Evolutionary conservation across 306 rosid species (phyloP).

Genomic region (Acmispon strigosus): DNA sequence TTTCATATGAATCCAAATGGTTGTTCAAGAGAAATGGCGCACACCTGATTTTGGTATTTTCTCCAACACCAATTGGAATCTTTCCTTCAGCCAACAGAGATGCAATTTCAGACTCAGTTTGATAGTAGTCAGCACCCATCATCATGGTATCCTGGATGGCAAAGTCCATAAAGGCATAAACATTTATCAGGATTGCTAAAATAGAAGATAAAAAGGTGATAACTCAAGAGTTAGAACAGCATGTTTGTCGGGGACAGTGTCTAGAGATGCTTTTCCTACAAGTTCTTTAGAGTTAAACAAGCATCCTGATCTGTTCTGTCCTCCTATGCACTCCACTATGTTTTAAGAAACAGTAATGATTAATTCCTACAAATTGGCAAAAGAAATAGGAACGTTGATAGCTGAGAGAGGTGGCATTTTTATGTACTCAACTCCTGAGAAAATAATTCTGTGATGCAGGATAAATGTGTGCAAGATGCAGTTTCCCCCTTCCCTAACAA

Average conservation of each 20-base stretch:
- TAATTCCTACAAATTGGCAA: background rate
- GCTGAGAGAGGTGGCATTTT: background rate
- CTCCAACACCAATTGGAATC: conserved; percentile 96
- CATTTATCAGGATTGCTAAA: background rate
- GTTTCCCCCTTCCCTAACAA: background rate
- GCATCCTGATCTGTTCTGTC: background rate
- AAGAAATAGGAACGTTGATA: background rate
- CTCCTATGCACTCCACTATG: background rate
- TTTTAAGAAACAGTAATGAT: background rate
- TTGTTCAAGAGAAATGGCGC: background rate
- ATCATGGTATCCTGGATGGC: conserved; percentile 82
- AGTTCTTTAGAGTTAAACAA: background rate
- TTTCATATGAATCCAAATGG: too few species aligned
- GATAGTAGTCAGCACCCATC: conserved; percentile 99
- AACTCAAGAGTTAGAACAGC: background rate
- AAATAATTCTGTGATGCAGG: background rate
- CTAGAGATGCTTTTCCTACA: too few species aligned
- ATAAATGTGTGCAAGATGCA: background rate
- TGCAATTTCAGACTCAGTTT: conserved; percentile 86
- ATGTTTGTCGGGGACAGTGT: too few species aligned
- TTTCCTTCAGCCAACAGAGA: conserved; percentile 71
- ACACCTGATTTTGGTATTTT: conserved; percentile 88
- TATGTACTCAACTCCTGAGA: background rate
- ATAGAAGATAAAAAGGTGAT: background rate
- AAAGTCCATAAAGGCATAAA: conserved; percentile 15